Evolutionary conservation across 2,329 filamentous ascomycete species (phyloP).

Genomic region (Fusarium chlamydosporum): DNA sequence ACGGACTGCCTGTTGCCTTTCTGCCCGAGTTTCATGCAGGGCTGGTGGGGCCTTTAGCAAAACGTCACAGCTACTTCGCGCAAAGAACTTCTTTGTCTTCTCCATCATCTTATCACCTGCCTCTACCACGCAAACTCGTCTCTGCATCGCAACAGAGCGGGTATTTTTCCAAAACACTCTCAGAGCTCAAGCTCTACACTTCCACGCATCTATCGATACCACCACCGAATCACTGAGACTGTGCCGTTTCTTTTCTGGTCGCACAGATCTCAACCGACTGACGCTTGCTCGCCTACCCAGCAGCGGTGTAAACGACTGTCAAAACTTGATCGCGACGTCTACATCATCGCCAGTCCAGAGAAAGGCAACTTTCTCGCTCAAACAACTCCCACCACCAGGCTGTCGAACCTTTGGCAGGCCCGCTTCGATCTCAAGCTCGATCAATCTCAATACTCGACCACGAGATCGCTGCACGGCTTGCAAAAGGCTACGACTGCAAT

Average conservation of each 20-base stretch:
- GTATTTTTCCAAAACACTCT: neutral
- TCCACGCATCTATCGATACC: constrained; percentile 4
- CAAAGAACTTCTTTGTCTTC: constrained; percentile 41
- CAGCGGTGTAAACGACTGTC: constrained; percentile 6
- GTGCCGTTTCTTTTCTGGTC: constrained; percentile 19
- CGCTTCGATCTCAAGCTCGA: constrained; percentile 8
- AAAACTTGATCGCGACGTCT: constrained; percentile 4
- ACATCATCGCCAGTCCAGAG: neutral
- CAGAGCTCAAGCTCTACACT: constrained; percentile 1
- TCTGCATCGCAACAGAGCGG: constrained; percentile 18
- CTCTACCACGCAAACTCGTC: constrained; percentile 10
- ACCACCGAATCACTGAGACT: constrained; percentile 17
- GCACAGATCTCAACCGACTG: constrained; percentile 19
- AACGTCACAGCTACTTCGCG: constrained; percentile 44
- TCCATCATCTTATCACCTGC: constrained; percentile 16
- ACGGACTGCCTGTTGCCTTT: constrained; percentile 41
- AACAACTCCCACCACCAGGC: constrained; percentile 1
- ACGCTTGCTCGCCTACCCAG: constrained; percentile 14
- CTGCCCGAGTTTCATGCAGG: constrained; percentile 24
- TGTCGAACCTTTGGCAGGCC: constrained; percentile 1
- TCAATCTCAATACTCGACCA: constrained; percentile 9
- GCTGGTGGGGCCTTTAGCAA: constrained; percentile 45
- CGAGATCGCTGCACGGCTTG: constrained; percentile 12
- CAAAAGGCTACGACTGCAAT: constrained; percentile 5
- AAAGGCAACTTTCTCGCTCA: neutral